phyloP scores from a whole-genome alignment of 257 asterid genomes.

The Cruciata laevipes region DNA sequence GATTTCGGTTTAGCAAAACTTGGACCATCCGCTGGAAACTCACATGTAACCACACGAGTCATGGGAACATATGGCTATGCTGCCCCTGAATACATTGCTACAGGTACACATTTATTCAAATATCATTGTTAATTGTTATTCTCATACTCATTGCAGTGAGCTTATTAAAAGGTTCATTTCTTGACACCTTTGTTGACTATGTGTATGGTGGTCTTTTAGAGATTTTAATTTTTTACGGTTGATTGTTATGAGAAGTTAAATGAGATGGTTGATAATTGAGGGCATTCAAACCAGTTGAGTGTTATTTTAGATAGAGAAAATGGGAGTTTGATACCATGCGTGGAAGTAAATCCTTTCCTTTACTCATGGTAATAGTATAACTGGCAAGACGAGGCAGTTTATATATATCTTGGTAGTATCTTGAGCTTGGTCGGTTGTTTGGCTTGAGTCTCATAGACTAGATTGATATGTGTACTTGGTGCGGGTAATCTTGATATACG shows the following conservation, averaged over 20 bases:
- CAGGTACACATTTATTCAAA: slow-evolving; percentile 24
- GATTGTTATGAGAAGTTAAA: too few relatives aligned
- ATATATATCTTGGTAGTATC: neutral
- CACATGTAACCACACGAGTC: slow-evolving; percentile 46
- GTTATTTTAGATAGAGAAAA: neutral
- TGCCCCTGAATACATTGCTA: slow-evolving; percentile 51
- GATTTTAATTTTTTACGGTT: neutral
- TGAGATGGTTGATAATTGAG: neutral
- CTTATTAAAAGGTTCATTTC: neutral
- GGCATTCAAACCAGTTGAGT: neutral
- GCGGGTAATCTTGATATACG: neutral
- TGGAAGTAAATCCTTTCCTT: neutral
- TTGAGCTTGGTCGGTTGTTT: slow-evolving; percentile 1
- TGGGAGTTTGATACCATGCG: neutral
- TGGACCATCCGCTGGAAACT: slow-evolving; percentile 38
- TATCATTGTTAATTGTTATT: neutral
- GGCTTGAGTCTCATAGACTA: neutral
- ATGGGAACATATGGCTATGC: slow-evolving; percentile 50
- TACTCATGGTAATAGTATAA: neutral
- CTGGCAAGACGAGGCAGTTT: neutral
- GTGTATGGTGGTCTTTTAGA: neutral
- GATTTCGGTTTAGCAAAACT: slow-evolving; percentile 46
- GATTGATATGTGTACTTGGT: neutral
- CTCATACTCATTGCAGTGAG: neutral
- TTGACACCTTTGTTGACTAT: neutral